Percentiles rank a stretch among this genome's conserved stretches.
phyloP scores from a whole-genome alignment of 2,329 filamentous ascomycete species.

The Penicillium vulpinum region DNA sequence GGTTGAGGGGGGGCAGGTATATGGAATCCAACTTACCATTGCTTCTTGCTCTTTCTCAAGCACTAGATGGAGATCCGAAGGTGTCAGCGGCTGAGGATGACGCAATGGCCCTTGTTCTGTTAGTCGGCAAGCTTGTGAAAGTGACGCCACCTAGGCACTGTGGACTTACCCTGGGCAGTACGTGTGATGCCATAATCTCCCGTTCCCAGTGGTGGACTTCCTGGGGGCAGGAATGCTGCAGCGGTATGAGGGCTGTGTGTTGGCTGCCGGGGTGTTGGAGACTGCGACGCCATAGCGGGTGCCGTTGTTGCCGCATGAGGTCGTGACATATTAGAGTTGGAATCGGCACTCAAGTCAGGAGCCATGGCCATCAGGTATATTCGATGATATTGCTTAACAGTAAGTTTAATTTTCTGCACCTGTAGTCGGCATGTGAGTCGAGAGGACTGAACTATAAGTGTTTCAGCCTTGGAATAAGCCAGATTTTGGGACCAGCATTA shows the following conservation, averaged over 20 bases:
- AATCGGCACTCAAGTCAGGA: constrained; percentile 50
- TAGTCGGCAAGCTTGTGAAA: not conserved
- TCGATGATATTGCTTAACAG: not conserved
- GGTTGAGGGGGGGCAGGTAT: not conserved
- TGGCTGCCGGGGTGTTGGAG: constrained; percentile 46
- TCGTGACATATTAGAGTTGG: constrained; percentile 33
- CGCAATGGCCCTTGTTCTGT: constrained; percentile 67
- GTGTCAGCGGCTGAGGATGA: constrained; percentile 83
- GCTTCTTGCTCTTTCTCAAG: constrained; percentile 95
- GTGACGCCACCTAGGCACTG: not conserved
- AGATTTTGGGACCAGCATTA: constrained; percentile 7
- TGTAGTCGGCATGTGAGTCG: constrained; percentile 17
- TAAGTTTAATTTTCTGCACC: not conserved
- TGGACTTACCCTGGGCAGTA: constrained; percentile 42
- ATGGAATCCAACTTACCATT: constrained; percentile 62
- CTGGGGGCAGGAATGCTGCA: constrained; percentile 17
- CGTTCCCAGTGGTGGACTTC: constrained; percentile 25
- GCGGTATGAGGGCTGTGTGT: constrained; percentile 46
- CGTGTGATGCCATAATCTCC: constrained; percentile 41
- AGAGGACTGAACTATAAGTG: constrained; percentile 16
- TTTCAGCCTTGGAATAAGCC: constrained; percentile 9
- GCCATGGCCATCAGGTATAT: constrained; percentile 28
- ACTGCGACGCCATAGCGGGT: constrained; percentile 35
- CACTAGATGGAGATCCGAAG: constrained; percentile 83
- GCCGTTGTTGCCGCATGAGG: constrained; percentile 34